Conservation (phyloP, 257 asterid genomes). For the Nicotiana attenuata region DNA sequence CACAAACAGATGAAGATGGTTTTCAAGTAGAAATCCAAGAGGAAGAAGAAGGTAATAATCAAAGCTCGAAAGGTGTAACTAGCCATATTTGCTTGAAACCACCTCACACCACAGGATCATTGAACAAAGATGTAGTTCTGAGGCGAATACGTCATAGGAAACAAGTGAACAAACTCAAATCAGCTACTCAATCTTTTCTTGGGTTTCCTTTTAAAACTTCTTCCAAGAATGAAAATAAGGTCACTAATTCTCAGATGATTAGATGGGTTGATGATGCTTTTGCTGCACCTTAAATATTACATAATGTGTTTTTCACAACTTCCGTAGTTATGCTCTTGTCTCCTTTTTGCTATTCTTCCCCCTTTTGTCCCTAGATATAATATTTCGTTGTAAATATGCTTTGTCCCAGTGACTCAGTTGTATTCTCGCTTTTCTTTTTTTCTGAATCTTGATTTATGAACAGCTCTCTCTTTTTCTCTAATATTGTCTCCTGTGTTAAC, state of each 20-base stretch:
- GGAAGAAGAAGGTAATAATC: slow-evolving; percentile 11
- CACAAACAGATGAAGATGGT: slow-evolving; percentile 4
- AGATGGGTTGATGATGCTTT: slow-evolving; percentile 76
- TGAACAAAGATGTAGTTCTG: slow-evolving; percentile 52
- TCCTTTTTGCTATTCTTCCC: neutral
- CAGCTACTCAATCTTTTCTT: slow-evolving; percentile 39
- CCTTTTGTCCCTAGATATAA: neutral
- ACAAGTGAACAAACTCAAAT: slow-evolving; percentile 41
- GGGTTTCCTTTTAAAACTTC: slow-evolving; percentile 19
- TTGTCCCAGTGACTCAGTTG: neutral
- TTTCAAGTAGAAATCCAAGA: neutral
- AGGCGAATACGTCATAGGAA: slow-evolving; percentile 73
- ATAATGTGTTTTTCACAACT: neutral
- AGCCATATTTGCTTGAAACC: slow-evolving; percentile 47
- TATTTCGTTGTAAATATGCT: neutral
- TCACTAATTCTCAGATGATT: slow-evolving; percentile 11
- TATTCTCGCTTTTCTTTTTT: neutral
- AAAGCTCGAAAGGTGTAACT: slow-evolving; percentile 15
- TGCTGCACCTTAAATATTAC: slow-evolving; percentile 45
- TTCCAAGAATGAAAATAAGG: slow-evolving; percentile 8
- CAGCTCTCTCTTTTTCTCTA: neutral
- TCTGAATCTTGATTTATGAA: neutral
- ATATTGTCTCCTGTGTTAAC: neutral
- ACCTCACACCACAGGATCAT: slow-evolving; percentile 24
- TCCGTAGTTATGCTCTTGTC: neutral